These are phyloP conservation scores for Elsinoe necatrix DNA, from an alignment of 2,329 filamentous ascomycete species.

Conservation along the genomic window DNA sequence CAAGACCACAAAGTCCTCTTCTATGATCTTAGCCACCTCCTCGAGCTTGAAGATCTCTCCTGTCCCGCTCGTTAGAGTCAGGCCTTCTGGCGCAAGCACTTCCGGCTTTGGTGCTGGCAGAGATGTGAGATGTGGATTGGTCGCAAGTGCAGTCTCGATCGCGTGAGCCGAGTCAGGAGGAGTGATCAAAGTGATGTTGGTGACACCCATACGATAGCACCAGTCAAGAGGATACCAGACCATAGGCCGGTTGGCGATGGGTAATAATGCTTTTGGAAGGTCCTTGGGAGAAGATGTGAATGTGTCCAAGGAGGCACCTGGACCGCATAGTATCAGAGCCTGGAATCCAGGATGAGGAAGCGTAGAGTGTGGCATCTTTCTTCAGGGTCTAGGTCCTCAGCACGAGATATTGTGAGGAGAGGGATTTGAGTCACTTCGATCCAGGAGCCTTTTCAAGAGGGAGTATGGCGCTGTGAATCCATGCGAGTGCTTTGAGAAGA, in stretches of 20 bases:
- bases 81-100: conserved; percentile 64
- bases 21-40: conserved; percentile 70
- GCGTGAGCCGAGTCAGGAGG: conserved; percentile 52
- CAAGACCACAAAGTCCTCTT: conserved; percentile 77
- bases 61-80: conserved; percentile 80
- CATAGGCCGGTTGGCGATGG: conserved; percentile 79
- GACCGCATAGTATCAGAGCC: conserved; percentile 74
- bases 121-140: conserved; percentile 67
- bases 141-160: conserved; percentile 62
- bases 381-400: background rate
- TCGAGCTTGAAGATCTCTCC: conserved; percentile 79
- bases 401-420: background rate
- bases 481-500: background rate
- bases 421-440: background rate
- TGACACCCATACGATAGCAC: conserved; percentile 72
- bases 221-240: conserved; percentile 84
- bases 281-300: conserved; percentile 75
- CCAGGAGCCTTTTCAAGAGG: background rate
- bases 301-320: conserved; percentile 71
- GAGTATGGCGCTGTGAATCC: background rate
- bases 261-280: conserved; percentile 71
- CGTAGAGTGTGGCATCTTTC: conserved; percentile 64
- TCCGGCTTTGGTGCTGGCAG: conserved; percentile 65
- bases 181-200: conserved; percentile 52
- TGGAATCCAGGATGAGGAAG: conserved; percentile 71